A percentile compares a stretch with the other conserved stretches of the same genome.
These are phyloP conservation scores for Astrephomene gubernaculifera DNA, from an alignment of 139 green algal species.

Conservation along the genomic window DNA sequence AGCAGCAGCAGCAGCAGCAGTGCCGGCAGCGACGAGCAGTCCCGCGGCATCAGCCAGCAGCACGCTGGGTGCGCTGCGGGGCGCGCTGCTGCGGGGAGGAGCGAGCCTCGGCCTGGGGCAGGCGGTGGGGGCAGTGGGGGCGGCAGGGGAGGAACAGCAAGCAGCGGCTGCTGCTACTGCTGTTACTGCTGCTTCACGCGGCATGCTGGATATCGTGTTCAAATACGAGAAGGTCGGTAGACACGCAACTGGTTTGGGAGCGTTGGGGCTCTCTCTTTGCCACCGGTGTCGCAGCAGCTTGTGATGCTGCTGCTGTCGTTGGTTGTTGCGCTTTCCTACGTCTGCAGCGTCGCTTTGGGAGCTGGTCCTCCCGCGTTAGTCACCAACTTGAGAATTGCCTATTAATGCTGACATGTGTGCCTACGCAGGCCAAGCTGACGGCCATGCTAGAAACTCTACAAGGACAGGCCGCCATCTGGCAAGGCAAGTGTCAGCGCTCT, in stretches of 20 bases:
- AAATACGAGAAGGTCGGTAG: constrained; percentile 13
- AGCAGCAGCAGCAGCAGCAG: no score
- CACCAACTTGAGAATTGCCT: neutral
- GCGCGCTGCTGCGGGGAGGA: neutral
- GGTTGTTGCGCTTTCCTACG: neutral
- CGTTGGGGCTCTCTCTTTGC: neutral
- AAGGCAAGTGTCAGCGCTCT: neutral
- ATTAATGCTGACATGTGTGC: neutral
- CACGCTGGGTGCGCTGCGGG: neutral
- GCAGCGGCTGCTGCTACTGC: neutral
- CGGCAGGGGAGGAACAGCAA: neutral
- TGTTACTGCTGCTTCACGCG: neutral
- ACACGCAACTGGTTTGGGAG: neutral
- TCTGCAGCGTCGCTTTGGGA: no score
- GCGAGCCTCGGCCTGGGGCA: neutral
- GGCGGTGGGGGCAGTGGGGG: neutral
- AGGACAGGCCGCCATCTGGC: neutral
- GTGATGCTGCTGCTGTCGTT: neutral
- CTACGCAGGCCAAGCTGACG: constrained; percentile 6
- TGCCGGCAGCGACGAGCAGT: no score
- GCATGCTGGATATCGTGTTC: neutral
- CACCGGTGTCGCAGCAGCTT: neutral
- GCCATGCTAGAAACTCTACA: constrained; percentile 19
- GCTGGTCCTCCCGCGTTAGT: neutral
- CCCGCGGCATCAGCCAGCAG: neutral